phyloP scores from a whole-genome alignment of 2,329 filamentous ascomycete species.

The Fusarium graminum region DNA sequence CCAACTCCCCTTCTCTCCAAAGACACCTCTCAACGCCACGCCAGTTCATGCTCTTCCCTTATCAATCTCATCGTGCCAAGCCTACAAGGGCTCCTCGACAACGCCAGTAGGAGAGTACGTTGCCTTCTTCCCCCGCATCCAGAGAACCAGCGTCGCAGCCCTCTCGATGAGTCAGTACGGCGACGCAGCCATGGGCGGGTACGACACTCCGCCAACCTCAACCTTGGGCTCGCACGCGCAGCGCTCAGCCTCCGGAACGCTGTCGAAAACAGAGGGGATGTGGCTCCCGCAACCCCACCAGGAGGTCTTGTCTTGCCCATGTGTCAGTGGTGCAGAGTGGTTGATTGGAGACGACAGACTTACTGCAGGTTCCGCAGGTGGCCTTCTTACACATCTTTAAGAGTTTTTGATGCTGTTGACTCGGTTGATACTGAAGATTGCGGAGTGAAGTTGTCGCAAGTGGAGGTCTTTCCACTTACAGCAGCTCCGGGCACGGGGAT shows the following conservation, averaged over 20 bases:
- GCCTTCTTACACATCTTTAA: slow-evolving; percentile 73
- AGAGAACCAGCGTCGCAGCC: slow-evolving; percentile 49
- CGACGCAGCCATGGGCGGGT: slow-evolving; percentile 71
- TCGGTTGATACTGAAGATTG: background rate
- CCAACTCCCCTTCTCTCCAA: background rate
- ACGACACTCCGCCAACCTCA: slow-evolving; percentile 70
- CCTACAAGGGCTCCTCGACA: slow-evolving; percentile 48
- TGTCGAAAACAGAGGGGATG: slow-evolving; percentile 72
- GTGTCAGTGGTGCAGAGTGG: background rate
- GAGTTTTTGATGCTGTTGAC: background rate
- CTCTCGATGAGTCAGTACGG: slow-evolving; percentile 55
- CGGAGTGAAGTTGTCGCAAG: slow-evolving; percentile 2
- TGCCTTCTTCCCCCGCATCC: slow-evolving; percentile 49
- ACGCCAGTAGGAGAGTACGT: slow-evolving; percentile 51
- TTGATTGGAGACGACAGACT: slow-evolving; percentile 50
- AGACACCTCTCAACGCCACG: slow-evolving; percentile 13
- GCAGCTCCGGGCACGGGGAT: slow-evolving; percentile 29
- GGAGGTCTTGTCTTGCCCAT: slow-evolving; percentile 50
- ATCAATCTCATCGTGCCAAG: slow-evolving; percentile 15
- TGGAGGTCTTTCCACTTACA: slow-evolving; percentile 26
- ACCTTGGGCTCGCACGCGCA: slow-evolving; percentile 76
- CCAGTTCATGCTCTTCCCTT: slow-evolving; percentile 2
- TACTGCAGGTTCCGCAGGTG: slow-evolving; percentile 73
- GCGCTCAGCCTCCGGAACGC: slow-evolving; percentile 68
- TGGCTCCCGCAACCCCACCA: slow-evolving; percentile 77